Evolutionary conservation across 2,329 filamentous ascomycete genomes (phyloP), one percentile per base, ranked within the genome.

Genomic region (Apiospora sp.): DNA sequence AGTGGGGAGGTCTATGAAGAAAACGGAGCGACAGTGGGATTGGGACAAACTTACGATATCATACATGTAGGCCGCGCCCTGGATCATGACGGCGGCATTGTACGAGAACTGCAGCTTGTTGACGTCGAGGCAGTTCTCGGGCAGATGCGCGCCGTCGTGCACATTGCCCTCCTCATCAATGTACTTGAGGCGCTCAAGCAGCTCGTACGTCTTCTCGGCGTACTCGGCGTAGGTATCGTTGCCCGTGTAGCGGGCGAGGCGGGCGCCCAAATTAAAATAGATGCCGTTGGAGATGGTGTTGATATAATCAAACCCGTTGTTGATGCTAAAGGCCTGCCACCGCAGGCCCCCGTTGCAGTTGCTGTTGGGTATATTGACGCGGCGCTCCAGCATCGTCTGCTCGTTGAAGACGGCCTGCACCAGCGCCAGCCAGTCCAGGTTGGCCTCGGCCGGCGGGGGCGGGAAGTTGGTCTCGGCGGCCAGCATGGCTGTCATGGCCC

Each of bases 301-400:
- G 77, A 89, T 94, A 85, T 93, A 93, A 75, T 88, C 85, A 81
- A 91, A 94, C 3, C 92, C 92, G 43, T 81, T 84, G 77, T 92
- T 92, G 77, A 89, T 88, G 0, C 85, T 81, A 77, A 87, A 90
- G 61, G 93, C 90, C 82, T 93, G 91, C 91, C 91, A 92, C 73
- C 90, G 88, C 72, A 93, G 80, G 2, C 91, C 92, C 70, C 91
- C 91, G 27, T 83, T 84, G 78, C 92, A 93, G 2, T 83, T 84
- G 0, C 78, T 78, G 0, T 82, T 84, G 43, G 6, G 72, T 6
- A 8, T 13, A 72, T 91, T 87, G 86, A 90, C 91, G 51, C 83
- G 80, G 5, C 72, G 73, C 68, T 70, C 68, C 19, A 27, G n/a
- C 68, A 70, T 70, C 0, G 85, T 87, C 67, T 83, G 82, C 4